Conservation (phyloP, 208 protist species). For the Leishmania mexicana region DNA sequence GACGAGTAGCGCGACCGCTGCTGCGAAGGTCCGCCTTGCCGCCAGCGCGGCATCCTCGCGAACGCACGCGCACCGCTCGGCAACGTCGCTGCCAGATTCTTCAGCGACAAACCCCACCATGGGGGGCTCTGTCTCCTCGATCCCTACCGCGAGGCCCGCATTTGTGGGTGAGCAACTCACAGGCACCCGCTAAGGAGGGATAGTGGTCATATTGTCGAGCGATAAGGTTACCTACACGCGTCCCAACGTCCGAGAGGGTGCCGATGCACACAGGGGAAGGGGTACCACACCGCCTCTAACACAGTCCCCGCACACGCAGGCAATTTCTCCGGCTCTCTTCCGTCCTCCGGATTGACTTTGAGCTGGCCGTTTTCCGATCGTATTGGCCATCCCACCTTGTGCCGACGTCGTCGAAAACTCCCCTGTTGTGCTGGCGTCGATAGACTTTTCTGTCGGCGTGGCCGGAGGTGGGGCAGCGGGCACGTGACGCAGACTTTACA, state of each 20-base stretch:
- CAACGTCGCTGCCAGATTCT: conserved; percentile 6
- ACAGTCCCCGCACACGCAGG: background rate
- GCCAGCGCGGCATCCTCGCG: conserved; percentile 1
- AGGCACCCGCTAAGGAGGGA: background rate
- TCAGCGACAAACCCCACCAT: background rate
- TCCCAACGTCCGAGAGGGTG: background rate
- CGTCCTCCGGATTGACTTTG: background rate
- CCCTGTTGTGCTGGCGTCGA: background rate
- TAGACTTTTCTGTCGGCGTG: background rate
- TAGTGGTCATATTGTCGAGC: background rate
- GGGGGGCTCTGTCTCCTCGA: conserved; percentile 7
- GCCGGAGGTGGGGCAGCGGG: background rate
- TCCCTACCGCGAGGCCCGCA: background rate
- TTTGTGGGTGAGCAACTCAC: background rate
- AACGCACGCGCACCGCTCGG: conserved; percentile 5
- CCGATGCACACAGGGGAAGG: background rate
- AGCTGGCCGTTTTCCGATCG: background rate
- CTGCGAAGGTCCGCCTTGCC: conserved; percentile 19
- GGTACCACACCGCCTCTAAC: background rate
- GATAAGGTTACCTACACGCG: background rate
- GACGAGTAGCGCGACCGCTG: background rate
- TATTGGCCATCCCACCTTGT: background rate
- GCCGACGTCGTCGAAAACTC: background rate
- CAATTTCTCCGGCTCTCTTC: background rate
- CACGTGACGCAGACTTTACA: background rate